Conservation (phyloP, 169 alveolate genomes). For the Eimeria praecox region DNA sequence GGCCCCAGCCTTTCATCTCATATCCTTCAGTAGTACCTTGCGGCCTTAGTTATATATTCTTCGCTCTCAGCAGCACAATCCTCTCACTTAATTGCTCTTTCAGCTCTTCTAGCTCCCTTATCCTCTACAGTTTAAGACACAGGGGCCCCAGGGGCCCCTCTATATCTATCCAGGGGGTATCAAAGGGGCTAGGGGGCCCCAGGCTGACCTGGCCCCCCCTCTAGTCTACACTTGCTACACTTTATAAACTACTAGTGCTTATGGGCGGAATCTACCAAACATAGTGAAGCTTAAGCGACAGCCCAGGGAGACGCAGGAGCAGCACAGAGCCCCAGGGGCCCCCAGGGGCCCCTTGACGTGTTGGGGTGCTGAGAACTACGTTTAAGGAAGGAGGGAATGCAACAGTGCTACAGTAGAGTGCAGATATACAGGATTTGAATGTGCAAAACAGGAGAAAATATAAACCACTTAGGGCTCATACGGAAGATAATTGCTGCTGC, state of each 20-base stretch:
- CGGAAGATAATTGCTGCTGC: not conserved
- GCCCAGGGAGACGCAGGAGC: conserved; percentile 15
- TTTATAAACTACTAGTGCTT: not conserved
- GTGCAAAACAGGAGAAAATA: too few species aligned
- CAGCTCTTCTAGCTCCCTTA: not conserved
- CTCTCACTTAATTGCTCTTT: not conserved
- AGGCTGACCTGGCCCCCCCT: conserved; percentile 18
- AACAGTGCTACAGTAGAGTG: not conserved
- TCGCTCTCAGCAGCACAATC: not conserved
- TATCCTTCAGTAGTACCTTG: not conserved
- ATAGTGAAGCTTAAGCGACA: not conserved
- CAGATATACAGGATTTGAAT: not conserved
- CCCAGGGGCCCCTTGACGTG: not conserved
- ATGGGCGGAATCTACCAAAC: not conserved
- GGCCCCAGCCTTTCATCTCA: conserved; percentile 6
- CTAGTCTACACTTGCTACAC: not conserved
- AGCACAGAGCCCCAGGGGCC: not conserved
- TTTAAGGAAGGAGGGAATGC: not conserved
- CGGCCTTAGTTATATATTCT: not conserved
- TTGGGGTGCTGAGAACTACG: too few species aligned
- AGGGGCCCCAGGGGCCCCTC: conserved; percentile 16
- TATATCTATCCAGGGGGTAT: not conserved
- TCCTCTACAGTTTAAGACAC: not conserved
- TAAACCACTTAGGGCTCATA: not conserved
- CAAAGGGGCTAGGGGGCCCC: not conserved